A percentile compares a stretch with the other conserved stretches of the same genome.
Conservation (phyloP, 164 flowering plant species). For the Liquidambar formosana region DNA sequence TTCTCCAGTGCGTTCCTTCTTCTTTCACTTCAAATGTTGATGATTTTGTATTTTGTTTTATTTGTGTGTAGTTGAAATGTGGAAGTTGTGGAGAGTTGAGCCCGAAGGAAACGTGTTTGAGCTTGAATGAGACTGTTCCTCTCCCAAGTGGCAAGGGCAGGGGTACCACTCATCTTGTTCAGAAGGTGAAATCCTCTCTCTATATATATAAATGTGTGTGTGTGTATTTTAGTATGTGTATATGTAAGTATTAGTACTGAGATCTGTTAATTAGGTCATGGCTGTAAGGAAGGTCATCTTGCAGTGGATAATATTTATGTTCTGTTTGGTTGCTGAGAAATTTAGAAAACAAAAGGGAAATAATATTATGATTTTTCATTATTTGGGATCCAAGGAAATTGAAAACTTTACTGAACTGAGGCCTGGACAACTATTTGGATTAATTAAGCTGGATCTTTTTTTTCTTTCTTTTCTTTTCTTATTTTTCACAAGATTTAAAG, state of each 20-base stretch:
- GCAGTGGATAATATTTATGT: too few relatives aligned
- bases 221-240: too few relatives aligned
- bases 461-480: too few relatives aligned
- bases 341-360: background rate
- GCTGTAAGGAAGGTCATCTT: too few relatives aligned
- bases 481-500: too few relatives aligned
- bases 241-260: too few relatives aligned
- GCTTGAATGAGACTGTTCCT: conserved; percentile 60
- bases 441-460: too few relatives aligned
- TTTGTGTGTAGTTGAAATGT: conserved; percentile 62
- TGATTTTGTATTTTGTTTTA: background rate
- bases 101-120: conserved; percentile 64
- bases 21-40: background rate
- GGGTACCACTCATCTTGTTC: conserved; percentile 62
- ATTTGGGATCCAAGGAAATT: too few relatives aligned
- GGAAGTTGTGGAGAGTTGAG: conserved; percentile 81
- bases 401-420: too few relatives aligned
- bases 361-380: background rate
- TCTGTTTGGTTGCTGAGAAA: background rate
- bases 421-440: too few relatives aligned
- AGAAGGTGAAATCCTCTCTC: conserved; percentile 48
- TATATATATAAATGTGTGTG: too few relatives aligned
- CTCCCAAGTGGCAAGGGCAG: conserved; percentile 50
- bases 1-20: background rate
- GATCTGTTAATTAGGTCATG: too few relatives aligned